phyloP scores from a whole-genome alignment of 495 filamentous ascomycete genomes.

The Thozetella sp. region DNA sequence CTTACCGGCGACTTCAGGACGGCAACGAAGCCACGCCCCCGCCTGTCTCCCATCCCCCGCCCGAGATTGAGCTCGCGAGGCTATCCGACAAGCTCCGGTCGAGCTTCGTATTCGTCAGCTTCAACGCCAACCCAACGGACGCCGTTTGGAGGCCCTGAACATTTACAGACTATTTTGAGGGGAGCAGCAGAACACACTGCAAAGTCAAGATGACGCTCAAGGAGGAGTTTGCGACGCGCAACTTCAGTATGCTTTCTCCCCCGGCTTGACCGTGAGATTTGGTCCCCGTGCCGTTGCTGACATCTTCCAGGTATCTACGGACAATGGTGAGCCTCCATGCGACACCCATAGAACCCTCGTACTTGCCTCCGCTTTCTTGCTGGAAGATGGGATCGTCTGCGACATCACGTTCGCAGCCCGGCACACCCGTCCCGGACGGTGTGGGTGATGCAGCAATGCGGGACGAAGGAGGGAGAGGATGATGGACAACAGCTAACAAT shows the following conservation, averaged over 20 bases:
- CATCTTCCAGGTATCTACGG: conserved; percentile 86
- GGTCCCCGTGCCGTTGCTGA: conserved; percentile 21
- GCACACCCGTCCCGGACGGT: too few relatives aligned
- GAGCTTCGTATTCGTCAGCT: conserved; percentile 4
- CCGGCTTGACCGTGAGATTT: not conserved
- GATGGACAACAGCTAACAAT: conserved; percentile 13
- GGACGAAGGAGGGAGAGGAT: conserved; percentile 1
- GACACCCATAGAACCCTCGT: conserved; percentile 3
- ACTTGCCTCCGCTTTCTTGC: too few relatives aligned
- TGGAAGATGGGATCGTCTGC: too few relatives aligned
- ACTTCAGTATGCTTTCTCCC: conserved; percentile 81
- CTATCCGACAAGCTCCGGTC: not conserved
- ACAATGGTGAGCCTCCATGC: conserved; percentile 79
- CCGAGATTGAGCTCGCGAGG: not conserved
- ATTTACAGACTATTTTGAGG: not conserved
- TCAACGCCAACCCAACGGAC: not conserved
- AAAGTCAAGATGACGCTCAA: conserved; percentile 50
- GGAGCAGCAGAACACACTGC: not conserved
- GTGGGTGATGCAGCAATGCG: too few relatives aligned
- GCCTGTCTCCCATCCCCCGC: not conserved
- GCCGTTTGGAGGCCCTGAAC: not conserved
- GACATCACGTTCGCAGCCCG: too few relatives aligned
- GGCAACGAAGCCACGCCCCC: too few relatives aligned
- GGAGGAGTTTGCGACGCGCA: conserved; percentile 88
- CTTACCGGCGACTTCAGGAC: not conserved